phyloP scores from a whole-genome alignment of 768 basidiomycete genomes.

The Lentinula detonsa region DNA sequence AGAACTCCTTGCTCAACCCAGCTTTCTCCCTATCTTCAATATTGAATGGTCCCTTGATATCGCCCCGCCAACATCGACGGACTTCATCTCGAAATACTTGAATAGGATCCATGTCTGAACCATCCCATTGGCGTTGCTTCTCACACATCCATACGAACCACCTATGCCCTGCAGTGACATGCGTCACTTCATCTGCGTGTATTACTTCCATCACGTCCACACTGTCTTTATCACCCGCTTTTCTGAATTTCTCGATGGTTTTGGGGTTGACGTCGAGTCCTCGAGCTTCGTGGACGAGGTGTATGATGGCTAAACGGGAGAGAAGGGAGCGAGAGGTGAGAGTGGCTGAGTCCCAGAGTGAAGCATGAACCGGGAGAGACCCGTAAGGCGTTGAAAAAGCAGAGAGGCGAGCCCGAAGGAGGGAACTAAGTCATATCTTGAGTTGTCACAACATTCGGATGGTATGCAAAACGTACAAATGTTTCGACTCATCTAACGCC shows the following conservation, averaged over 20 bases:
- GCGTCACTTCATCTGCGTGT: constrained; percentile 76
- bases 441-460: neutral
- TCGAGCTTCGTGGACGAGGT: constrained; percentile 79
- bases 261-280: constrained; percentile 81
- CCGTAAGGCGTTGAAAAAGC: constrained; percentile 69
- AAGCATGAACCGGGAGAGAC: constrained; percentile 67
- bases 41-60: constrained; percentile 81
- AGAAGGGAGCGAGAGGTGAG: constrained; percentile 63
- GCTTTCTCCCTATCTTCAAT: constrained; percentile 65
- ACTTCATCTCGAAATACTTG: constrained; percentile 68
- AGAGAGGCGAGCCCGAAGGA: constrained; percentile 56
- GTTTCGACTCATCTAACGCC: constrained; percentile 83
- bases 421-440: constrained; percentile 26
- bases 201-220: constrained; percentile 68
- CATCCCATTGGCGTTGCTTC: constrained; percentile 22
- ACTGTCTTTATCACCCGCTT: constrained; percentile 60
- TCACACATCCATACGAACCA: constrained; percentile 80
- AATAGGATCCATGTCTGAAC: constrained; percentile 43
- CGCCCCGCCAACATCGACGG: constrained; percentile 60
- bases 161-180: constrained; percentile 76
- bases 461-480: constrained; percentile 41
- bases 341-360: constrained; percentile 73
- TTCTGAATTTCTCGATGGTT: constrained; percentile 67
- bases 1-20: constrained; percentile 66
- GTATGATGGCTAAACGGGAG: constrained; percentile 75